Conservation (phyloP, 2,329 filamentous ascomycete species). For the Fusarium liriodendri region DNA sequence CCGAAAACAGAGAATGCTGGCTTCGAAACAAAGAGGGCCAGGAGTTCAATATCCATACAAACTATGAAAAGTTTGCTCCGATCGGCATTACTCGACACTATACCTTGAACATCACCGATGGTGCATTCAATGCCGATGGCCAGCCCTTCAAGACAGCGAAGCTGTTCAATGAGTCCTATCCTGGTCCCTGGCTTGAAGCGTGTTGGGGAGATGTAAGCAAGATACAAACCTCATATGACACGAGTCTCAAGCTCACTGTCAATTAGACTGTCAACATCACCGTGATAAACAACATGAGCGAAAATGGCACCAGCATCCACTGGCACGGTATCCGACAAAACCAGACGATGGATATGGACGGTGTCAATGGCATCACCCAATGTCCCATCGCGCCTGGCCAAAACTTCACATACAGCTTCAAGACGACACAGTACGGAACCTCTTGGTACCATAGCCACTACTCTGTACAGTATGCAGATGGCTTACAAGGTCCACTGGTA, state of each 20-base stretch:
- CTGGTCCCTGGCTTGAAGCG: conserved; percentile 44
- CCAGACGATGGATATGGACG: conserved; percentile 36
- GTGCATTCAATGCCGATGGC: conserved; percentile 37
- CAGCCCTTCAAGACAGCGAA: conserved; percentile 34
- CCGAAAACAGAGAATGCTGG: conserved; percentile 43
- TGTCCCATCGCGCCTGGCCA: conserved; percentile 35
- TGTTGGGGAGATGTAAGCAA: conserved; percentile 44
- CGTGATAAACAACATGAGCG: conserved; percentile 22
- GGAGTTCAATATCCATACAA: conserved; percentile 42
- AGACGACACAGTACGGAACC: conserved; percentile 36
- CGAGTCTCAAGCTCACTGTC: background rate
- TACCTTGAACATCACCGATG: conserved; percentile 31
- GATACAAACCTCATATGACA: rapidly evolving
- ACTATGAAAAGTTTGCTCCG: conserved; percentile 41
- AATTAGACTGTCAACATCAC: conserved; percentile 31
- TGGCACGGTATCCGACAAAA: conserved; percentile 40
- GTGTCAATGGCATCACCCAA: conserved; percentile 38
- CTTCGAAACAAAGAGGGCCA: conserved; percentile 34
- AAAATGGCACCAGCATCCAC: conserved; percentile 38
- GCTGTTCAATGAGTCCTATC: conserved; percentile 42
- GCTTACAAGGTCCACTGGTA: conserved; percentile 32
- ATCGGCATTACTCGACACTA: conserved; percentile 37
- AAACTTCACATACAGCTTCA: conserved; percentile 32
- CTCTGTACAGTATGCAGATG: conserved; percentile 39
- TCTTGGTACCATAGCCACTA: conserved; percentile 42